A percentile compares a stretch with the other conserved stretches of the same genome.
Evolutionary conservation across 305 asterid species (phyloP).

Genomic region (Euphrasia arctica): DNA sequence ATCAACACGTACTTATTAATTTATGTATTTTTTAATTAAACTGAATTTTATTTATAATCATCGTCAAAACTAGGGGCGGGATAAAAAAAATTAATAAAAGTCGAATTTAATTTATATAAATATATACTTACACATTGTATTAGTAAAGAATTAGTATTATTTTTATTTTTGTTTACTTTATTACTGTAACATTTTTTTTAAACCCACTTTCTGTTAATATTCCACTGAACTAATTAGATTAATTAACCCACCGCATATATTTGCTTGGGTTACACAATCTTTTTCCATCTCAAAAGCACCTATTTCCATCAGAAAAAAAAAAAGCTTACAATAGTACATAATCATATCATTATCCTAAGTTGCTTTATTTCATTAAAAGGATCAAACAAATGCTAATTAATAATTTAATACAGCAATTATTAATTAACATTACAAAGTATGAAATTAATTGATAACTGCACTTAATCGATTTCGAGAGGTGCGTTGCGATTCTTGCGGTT

Average conservation of each 20-base stretch:
- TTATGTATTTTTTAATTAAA: not conserved
- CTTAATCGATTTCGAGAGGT: too few species aligned
- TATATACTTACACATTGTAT: too few species aligned
- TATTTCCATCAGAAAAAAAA: conserved; percentile 18
- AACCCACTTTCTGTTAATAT: conserved; percentile 23
- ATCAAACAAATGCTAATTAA: conserved; percentile 12
- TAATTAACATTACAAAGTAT: too few species aligned
- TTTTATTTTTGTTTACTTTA: too few species aligned
- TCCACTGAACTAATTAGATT: not conserved
- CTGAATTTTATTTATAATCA: conserved; percentile 16
- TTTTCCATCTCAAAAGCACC: conserved; percentile 38
- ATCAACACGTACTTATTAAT: not conserved
- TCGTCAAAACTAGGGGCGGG: too few species aligned
- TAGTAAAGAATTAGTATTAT: too few species aligned
- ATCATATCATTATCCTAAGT: conserved; percentile 23
- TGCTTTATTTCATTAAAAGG: conserved; percentile 35
- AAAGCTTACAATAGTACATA: conserved; percentile 32
- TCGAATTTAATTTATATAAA: too few species aligned
- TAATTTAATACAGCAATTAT: too few species aligned
- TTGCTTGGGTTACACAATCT: conserved; percentile 18
- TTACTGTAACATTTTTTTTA: too few species aligned
- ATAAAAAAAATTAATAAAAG: too few species aligned
- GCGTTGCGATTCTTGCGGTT: too few species aligned
- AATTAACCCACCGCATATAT: conserved; percentile 28
- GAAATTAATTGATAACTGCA: too few species aligned